These are phyloP conservation scores for Leishmania tarentolae DNA, from an alignment of 208 protist species.

Conservation along the genomic window DNA sequence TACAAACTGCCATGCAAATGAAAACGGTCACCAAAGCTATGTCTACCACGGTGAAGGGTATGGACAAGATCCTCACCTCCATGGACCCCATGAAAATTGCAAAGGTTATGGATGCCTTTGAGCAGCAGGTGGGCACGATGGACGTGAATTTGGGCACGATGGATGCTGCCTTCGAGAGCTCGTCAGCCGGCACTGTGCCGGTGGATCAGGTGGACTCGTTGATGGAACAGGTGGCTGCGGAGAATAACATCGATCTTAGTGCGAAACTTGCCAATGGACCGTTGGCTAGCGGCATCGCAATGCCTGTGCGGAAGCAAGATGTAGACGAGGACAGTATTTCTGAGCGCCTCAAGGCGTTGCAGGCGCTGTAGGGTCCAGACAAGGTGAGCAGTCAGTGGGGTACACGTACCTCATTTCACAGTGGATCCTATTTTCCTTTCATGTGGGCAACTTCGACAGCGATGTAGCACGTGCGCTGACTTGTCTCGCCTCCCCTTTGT, in stretches of 20 bases:
- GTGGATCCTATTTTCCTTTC: background rate
- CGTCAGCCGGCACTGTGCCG: constrained; percentile 89
- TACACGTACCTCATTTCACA: background rate
- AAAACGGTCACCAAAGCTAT: constrained; percentile 93
- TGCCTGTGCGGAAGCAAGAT: constrained; percentile 30
- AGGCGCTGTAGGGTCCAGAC: constrained; percentile 32
- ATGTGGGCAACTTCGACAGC: background rate
- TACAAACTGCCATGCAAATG: constrained; percentile 96
- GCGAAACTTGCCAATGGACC: constrained; percentile 49
- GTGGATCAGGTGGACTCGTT: constrained; percentile 90
- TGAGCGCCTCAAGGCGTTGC: constrained; percentile 64
- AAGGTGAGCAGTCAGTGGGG: background rate
- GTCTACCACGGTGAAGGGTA: constrained; percentile 92
- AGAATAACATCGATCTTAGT: constrained; percentile 93
- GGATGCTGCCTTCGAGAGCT: constrained; percentile 92
- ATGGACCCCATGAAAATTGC: constrained; percentile 94
- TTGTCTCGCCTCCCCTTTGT: background rate
- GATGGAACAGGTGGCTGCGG: constrained; percentile 94
- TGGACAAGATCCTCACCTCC: constrained; percentile 93
- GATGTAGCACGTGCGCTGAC: background rate
- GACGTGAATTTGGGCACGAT: constrained; percentile 94
- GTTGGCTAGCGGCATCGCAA: constrained; percentile 30
- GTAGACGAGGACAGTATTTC: constrained; percentile 66
- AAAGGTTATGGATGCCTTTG: constrained; percentile 97
- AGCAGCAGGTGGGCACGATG: constrained; percentile 95